Conservation (phyloP, 164 flowering plant genomes). For the Aristolochia californica region DNA sequence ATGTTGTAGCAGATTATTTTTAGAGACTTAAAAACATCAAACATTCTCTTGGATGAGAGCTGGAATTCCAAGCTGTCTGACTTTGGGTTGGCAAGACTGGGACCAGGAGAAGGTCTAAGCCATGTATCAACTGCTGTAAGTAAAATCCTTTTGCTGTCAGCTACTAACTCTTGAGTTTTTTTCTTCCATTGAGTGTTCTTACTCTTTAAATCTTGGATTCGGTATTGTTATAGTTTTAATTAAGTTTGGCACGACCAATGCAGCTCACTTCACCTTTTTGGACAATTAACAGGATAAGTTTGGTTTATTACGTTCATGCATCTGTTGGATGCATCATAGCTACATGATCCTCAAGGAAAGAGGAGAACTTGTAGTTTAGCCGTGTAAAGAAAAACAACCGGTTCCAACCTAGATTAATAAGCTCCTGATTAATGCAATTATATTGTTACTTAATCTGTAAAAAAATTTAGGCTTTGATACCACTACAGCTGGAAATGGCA, state of each 20-base stretch:
- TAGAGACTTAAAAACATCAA: slow-evolving; percentile 89
- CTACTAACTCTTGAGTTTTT: not conserved
- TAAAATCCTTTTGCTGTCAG: not conserved
- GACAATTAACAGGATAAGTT: not conserved
- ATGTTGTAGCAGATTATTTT: slow-evolving; percentile 62
- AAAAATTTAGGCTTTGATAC: too few species aligned
- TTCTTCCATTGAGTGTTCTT: not conserved
- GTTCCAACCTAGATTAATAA: too few species aligned
- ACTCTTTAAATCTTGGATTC: not conserved
- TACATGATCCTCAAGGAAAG: too few species aligned
- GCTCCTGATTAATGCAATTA: too few species aligned
- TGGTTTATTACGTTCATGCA: not conserved
- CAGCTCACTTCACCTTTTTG: not conserved
- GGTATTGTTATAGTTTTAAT: not conserved
- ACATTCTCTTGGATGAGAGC: slow-evolving; percentile 79
- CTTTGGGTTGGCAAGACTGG: slow-evolving; percentile 89
- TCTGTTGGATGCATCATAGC: not conserved
- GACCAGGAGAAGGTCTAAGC: slow-evolving; percentile 73
- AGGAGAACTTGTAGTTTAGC: too few species aligned
- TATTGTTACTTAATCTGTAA: too few species aligned
- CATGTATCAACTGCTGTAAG: slow-evolving; percentile 97
- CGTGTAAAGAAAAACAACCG: too few species aligned
- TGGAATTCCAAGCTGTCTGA: slow-evolving; percentile 98
- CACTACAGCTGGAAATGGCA: too few species aligned
- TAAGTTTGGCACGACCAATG: not conserved